phyloP scores from a whole-genome alignment of 176 grass and related monocot genomes.

The Carex myosuroides region DNA sequence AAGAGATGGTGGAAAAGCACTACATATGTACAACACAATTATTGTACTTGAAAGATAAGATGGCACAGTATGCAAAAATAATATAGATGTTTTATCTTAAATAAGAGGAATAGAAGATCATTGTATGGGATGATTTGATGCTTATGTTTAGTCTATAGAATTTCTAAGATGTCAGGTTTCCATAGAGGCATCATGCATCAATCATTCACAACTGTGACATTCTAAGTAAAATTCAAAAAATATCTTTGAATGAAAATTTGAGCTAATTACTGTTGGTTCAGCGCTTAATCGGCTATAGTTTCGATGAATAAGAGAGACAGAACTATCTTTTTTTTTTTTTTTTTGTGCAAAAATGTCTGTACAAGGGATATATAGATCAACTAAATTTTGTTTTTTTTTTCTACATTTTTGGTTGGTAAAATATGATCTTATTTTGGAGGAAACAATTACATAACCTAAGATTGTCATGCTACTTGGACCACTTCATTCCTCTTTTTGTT shows the following conservation, averaged over 20 bases:
- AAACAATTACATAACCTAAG: not conserved
- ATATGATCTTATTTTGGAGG: not conserved
- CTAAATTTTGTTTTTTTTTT: too few relatives aligned
- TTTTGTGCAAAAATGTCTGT: not conserved
- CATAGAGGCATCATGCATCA: not conserved
- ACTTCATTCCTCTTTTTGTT: not conserved
- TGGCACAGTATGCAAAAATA: not conserved
- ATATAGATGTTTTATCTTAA: not conserved
- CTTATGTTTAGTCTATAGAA: not conserved
- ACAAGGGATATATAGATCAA: not conserved
- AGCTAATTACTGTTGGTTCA: too few relatives aligned
- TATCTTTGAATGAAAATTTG: too few relatives aligned
- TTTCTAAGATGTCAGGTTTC: not conserved
- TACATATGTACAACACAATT: not conserved
- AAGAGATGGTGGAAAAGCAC: not conserved
- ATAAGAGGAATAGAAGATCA: not conserved
- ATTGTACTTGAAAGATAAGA: not conserved
- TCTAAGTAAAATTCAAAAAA: not conserved
- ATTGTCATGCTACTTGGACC: not conserved
- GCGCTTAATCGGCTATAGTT: too few relatives aligned
- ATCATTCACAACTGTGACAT: not conserved
- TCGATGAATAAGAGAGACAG: too few relatives aligned
- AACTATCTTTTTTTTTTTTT: not conserved
- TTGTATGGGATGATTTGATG: not conserved
- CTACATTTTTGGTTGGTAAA: not conserved